Evolutionary conservation across 2,329 filamentous ascomycete species (phyloP), one percentile per base, ranked within the genome.

Genomic region (Hyphodiscus sp.): DNA sequence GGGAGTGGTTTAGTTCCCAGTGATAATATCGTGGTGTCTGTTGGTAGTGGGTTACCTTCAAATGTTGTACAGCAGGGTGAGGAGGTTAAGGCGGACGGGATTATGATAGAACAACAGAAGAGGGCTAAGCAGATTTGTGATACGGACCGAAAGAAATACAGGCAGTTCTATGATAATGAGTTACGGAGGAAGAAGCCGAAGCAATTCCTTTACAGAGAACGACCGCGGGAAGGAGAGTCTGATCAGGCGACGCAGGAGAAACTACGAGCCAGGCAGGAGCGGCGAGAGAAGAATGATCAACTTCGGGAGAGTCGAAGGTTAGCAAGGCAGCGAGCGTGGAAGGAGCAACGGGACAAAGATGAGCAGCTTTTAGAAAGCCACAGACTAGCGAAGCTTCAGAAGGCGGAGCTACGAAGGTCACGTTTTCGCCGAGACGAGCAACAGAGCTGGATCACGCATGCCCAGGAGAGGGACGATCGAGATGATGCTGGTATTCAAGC

Each of bases 401-500:
- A 33, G 7, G 29, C 29, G 7, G 45, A 33, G 45, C 45, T 47
- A 29, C 45, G 19, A 47, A 29, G 10, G 16, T 29, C 15, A 30
- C 41, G 29, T 33, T 13, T 33, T 33, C 29, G 29, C 19, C 47
- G 45, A 33, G 49, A 45, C 16, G 42, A 51, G 23, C 41, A 38
- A 20, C 49, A 29, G 26, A 16, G 38, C 13, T 8, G 29, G 29
- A 33, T 33, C 13, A 8, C 13, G 29, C 29, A 33, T 7, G 29
- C 13, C 26, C 11, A 33, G 42, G 49, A 51, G 8, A 33, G 49
- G 42, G 23, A 23, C 20, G n/a, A 38, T 5, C 51, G 47, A 18
- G 51, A 53, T 46, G 33, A 53, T 16, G 46, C 51, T 38, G 47
- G 47, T 20, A 53, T 38, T 5, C 51, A 30, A 41, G 51, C 51